These are phyloP conservation scores for Pseudogymnoascus sp. DNA, from an alignment of 2,329 filamentous ascomycete species.

Conservation along the genomic window DNA sequence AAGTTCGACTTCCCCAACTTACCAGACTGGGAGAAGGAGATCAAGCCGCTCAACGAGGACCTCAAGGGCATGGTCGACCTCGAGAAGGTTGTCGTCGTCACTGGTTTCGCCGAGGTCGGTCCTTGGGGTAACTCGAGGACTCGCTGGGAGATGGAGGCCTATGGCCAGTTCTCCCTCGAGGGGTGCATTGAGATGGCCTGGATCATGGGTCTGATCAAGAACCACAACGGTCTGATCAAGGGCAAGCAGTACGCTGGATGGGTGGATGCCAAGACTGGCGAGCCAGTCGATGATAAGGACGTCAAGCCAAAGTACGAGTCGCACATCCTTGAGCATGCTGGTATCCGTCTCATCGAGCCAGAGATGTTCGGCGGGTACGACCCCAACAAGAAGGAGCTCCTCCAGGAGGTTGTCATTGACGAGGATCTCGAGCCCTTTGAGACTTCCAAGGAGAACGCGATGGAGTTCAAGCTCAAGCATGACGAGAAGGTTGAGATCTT, in stretches of 20 bases:
- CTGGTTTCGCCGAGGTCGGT: slow-evolving; percentile 90
- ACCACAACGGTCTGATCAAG: slow-evolving; percentile 93
- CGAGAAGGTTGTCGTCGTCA: slow-evolving; percentile 95
- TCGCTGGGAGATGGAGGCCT: slow-evolving; percentile 98
- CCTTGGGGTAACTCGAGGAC: slow-evolving; percentile 98
- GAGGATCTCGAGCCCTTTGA: slow-evolving; percentile 97
- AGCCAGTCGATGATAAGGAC: slow-evolving; percentile 96
- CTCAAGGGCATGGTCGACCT: slow-evolving; percentile 98
- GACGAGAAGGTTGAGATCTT: slow-evolving; percentile 97
- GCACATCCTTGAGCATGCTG: slow-evolving; percentile 88
- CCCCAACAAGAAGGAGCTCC: slow-evolving; percentile 95
- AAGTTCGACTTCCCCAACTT: slow-evolving; percentile 91
- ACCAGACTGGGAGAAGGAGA: slow-evolving; percentile 84
- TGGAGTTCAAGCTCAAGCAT: slow-evolving; percentile 95
- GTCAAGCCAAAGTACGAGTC: slow-evolving; percentile 97
- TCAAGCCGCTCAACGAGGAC: slow-evolving; percentile 77
- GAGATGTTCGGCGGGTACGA: slow-evolving; percentile 96
- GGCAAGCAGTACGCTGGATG: slow-evolving; percentile 94
- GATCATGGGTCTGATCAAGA: slow-evolving; percentile 99
- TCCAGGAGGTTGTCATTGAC: slow-evolving; percentile 95
- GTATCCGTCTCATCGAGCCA: slow-evolving; percentile 95
- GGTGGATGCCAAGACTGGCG: slow-evolving; percentile 89
- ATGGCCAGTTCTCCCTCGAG: slow-evolving; percentile 93
- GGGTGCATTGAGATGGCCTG: slow-evolving; percentile 99
- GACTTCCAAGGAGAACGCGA: slow-evolving; percentile 90